Evolutionary conservation across 352 stramenopile genomes (phyloP).

Genomic region (Globisporangium radiosum): DNA sequence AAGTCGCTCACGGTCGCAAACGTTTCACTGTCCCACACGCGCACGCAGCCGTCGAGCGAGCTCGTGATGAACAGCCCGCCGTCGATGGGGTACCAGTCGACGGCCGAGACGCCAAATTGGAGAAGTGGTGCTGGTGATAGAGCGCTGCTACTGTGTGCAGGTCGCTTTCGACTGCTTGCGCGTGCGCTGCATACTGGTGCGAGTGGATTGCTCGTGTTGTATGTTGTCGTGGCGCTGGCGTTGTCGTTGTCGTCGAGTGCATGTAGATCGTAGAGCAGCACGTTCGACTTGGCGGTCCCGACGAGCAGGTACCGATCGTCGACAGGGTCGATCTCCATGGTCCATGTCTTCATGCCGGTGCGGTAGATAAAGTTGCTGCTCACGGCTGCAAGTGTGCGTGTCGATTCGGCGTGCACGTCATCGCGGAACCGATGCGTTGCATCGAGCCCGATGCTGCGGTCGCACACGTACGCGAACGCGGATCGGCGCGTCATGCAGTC

Average conservation of each 20-base stretch:
- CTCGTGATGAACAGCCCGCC: slow-evolving; percentile 73
- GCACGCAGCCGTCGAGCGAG: slow-evolving; percentile 58
- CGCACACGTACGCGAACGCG: slow-evolving; percentile 46
- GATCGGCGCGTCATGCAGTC: slow-evolving; percentile 8
- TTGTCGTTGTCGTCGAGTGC: slow-evolving; percentile 33
- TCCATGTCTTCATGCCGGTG: slow-evolving; percentile 50
- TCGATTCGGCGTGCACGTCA: slow-evolving; percentile 22
- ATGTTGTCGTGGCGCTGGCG: slow-evolving; percentile 1
- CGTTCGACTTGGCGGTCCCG: slow-evolving; percentile 43
- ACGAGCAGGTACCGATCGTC: slow-evolving; percentile 57
- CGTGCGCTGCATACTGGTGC: slow-evolving; percentile 13
- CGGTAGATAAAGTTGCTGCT: slow-evolving; percentile 58
- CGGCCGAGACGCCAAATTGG: slow-evolving; percentile 60
- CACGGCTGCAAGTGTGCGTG: slow-evolving; percentile 18
- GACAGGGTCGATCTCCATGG: slow-evolving; percentile 47
- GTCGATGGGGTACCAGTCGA: slow-evolving; percentile 88
- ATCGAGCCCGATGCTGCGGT: slow-evolving; percentile 43
- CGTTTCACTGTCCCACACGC: slow-evolving; percentile 73
- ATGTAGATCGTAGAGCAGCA: slow-evolving; percentile 60
- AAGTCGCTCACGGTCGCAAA: slow-evolving; percentile 16
- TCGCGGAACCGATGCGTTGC: slow-evolving; percentile 28
- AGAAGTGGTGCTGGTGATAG: slow-evolving; percentile 5
- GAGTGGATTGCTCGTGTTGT: slow-evolving; percentile 28
- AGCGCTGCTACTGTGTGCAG: background rate
- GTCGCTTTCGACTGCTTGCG: slow-evolving; percentile 10